These are phyloP conservation scores for Neonectria sp. DNA, from an alignment of 2,329 filamentous ascomycete genomes.

Conservation along the genomic window DNA sequence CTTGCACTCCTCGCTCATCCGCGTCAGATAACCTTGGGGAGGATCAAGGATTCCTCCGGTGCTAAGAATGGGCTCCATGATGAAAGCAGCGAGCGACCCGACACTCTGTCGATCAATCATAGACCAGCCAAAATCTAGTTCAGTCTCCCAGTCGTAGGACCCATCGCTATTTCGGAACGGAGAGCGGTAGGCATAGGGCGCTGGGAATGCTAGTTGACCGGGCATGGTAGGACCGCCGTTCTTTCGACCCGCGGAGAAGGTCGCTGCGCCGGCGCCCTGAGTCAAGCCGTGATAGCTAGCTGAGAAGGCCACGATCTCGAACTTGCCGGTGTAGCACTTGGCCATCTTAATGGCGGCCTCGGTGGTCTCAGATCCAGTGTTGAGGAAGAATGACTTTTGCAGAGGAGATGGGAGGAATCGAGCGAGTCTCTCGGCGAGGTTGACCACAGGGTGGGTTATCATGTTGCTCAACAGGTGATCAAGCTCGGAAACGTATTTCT, in stretches of 20 bases:
- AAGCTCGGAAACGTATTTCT: conserved; percentile 61
- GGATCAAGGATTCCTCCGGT: conserved; percentile 58
- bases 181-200: conserved; percentile 74
- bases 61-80: conserved; percentile 73
- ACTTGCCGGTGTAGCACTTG: conserved; percentile 74
- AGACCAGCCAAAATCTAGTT: conserved; percentile 74
- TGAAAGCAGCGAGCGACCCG: conserved; percentile 73
- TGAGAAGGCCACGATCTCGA: conserved; percentile 73
- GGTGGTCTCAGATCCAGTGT: conserved; percentile 68
- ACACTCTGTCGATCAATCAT: conserved; percentile 71
- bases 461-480: conserved; percentile 73
- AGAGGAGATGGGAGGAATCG: conserved; percentile 62
- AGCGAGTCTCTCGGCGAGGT: conserved; percentile 65
- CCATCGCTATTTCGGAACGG: conserved; percentile 72
- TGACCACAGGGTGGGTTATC: conserved; percentile 68
- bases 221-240: conserved; percentile 64
- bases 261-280: conserved; percentile 64
- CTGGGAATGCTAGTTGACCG: conserved; percentile 70
- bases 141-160: conserved; percentile 75
- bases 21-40: conserved; percentile 34
- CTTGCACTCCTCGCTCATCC: conserved; percentile 59
- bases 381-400: conserved; percentile 70
- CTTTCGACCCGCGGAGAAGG: conserved; percentile 67
- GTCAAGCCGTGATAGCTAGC: conserved; percentile 75
- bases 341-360: conserved; percentile 76